These are phyloP conservation scores for Plasmodium reichenowi DNA, from an alignment of 169 alveolate genomes.

Conservation along the genomic window DNA sequence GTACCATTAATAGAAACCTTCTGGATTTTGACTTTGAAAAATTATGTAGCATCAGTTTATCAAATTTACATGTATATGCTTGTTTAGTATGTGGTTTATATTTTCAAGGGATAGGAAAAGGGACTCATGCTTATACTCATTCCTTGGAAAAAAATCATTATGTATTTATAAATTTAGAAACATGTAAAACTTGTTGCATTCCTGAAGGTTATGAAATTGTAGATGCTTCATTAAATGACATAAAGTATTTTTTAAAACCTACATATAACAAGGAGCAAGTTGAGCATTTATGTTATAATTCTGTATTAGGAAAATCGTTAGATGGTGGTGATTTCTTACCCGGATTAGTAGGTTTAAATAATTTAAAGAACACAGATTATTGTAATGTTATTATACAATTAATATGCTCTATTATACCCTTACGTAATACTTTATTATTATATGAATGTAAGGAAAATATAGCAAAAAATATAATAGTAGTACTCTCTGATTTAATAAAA, in stretches of 20 bases:
- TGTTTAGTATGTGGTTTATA: constrained; percentile 98
- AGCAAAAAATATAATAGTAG: constrained; percentile 90
- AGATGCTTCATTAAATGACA: constrained; percentile 96
- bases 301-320: constrained; percentile 92
- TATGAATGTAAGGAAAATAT: constrained; percentile 79
- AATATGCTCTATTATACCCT: constrained; percentile 78
- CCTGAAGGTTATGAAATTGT: constrained; percentile 98
- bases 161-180: constrained; percentile 94
- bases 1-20: constrained; percentile 95
- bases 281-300: constrained; percentile 75
- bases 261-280: constrained; percentile 87
- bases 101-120: constrained; percentile 96
- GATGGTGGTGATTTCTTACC: constrained; percentile 97
- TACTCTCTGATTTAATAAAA: constrained; percentile 94
- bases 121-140: constrained; percentile 96
- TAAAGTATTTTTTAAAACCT: constrained; percentile 89
- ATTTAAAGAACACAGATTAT: constrained; percentile 96
- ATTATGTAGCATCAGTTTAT: constrained; percentile 96
- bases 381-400: constrained; percentile 96
- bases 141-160: constrained; percentile 96
- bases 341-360: constrained; percentile 96
- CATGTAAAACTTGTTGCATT: constrained; percentile 93
- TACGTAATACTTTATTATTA: constrained; percentile 80
- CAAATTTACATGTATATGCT: constrained; percentile 96
- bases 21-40: constrained; percentile 99